Evolutionary conservation across 768 basidiomycete genomes (phyloP).

Genomic region (Boletus edulis): DNA sequence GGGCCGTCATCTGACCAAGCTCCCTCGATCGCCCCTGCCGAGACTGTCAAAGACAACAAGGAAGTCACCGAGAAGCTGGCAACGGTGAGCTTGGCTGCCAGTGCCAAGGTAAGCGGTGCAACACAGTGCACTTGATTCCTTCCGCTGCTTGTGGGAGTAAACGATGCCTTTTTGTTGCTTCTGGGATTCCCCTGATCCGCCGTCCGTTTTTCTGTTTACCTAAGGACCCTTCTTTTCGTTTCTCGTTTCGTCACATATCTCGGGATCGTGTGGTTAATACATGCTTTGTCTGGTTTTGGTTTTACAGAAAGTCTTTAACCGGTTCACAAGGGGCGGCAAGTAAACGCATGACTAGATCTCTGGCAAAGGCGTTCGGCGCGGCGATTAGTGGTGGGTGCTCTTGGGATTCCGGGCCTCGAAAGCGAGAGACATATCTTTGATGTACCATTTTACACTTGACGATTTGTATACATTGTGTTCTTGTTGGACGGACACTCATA

Average conservation of each 20-base stretch:
- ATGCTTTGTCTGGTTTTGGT: slow-evolving; percentile 6
- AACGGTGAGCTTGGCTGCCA: slow-evolving; percentile 28
- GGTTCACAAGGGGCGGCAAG: slow-evolving; percentile 24
- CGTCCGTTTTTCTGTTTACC: neutral
- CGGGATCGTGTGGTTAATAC: slow-evolving; percentile 22
- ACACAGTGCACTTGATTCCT: slow-evolving; percentile 14
- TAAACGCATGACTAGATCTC: slow-evolving; percentile 6
- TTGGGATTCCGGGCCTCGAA: neutral
- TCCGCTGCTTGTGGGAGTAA: neutral
- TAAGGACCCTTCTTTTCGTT: neutral
- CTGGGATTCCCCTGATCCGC: neutral
- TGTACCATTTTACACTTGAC: slow-evolving; percentile 1
- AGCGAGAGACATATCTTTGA: neutral
- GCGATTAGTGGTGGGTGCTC: neutral
- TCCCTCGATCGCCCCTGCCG: slow-evolving; percentile 1
- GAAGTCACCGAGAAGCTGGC: slow-evolving; percentile 28
- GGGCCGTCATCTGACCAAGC: neutral
- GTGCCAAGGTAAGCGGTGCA: slow-evolving; percentile 30
- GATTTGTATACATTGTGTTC: slow-evolving; percentile 3
- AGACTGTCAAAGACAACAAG: slow-evolving; percentile 17
- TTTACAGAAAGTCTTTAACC: slow-evolving; percentile 29
- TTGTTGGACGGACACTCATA: neutral
- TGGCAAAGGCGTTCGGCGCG: neutral
- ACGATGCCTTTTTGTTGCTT: neutral
- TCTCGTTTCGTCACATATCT: slow-evolving; percentile 2